Evolutionary conservation across 2,329 filamentous ascomycete species (phyloP).

Genomic region (Beauveria medogensis): DNA sequence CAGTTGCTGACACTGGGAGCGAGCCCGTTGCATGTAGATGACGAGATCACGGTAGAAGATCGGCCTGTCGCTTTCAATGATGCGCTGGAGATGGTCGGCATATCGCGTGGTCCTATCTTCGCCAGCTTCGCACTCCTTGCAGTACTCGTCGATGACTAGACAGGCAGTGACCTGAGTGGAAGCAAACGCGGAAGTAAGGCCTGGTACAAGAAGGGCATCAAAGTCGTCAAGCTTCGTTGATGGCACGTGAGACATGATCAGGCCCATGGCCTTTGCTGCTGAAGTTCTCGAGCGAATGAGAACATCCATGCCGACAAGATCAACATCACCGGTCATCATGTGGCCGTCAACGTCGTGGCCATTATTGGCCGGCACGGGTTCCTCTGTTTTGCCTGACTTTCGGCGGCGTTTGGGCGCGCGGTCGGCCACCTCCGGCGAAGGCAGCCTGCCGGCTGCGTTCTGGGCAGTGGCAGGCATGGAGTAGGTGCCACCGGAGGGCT

Average conservation of each 20-base stretch:
- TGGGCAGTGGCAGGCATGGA: slow-evolving; percentile 40
- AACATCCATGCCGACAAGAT: slow-evolving; percentile 82
- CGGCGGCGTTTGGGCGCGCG: slow-evolving; percentile 67
- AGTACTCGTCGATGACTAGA: slow-evolving; percentile 83
- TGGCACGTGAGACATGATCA: slow-evolving; percentile 74
- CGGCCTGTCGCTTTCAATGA: slow-evolving; percentile 77
- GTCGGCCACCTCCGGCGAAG: slow-evolving; percentile 47
- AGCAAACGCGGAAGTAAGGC: slow-evolving; percentile 65
- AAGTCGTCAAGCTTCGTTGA: slow-evolving; percentile 52
- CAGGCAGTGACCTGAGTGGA: slow-evolving; percentile 80
- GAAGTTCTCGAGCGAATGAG: slow-evolving; percentile 85
- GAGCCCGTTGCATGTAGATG: slow-evolving; percentile 79
- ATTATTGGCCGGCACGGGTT: slow-evolving; percentile 52
- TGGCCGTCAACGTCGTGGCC: slow-evolving; percentile 94
- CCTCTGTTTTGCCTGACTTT: slow-evolving; percentile 77
- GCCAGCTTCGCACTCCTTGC: slow-evolving; percentile 46
- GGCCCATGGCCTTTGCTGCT: slow-evolving; percentile 77
- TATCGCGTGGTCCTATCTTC: slow-evolving; percentile 41
- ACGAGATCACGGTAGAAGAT: slow-evolving; percentile 81
- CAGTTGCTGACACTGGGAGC: slow-evolving; percentile 84
- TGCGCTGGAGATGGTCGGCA: slow-evolving; percentile 56
- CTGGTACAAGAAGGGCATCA: slow-evolving; percentile 55
- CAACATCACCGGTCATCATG: slow-evolving; percentile 95
- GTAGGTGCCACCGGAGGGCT: slow-evolving; percentile 83
- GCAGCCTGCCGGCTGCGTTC: slow-evolving; percentile 37